Evolutionary conservation across 108 stramenopile genomes (phyloP).

Genomic region (Fistulifera solaris): DNA sequence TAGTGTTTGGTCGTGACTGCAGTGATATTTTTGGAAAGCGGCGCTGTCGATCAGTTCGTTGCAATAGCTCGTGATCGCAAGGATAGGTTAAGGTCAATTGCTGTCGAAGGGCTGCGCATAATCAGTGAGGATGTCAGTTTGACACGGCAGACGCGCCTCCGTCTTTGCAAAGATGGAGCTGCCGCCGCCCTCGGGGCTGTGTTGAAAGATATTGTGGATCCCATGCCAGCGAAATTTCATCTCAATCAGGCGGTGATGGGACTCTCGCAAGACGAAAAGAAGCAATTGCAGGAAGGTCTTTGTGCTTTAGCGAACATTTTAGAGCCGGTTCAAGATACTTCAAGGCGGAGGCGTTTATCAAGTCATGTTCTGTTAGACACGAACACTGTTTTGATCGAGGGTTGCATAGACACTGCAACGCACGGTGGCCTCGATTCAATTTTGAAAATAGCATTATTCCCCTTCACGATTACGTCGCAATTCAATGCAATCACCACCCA

Average conservation of each 20-base stretch:
- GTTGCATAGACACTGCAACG: conserved; percentile 29
- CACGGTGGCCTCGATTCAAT: conserved; percentile 42
- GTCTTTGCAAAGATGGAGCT: conserved; percentile 38
- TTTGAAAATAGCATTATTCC: conserved; percentile 31
- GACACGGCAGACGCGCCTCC: conserved; percentile 24
- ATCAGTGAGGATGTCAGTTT: conserved; percentile 50
- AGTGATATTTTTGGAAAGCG: conserved; percentile 53
- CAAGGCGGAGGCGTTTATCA: neutral
- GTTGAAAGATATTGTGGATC: conserved; percentile 17
- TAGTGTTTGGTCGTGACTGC: neutral
- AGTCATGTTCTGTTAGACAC: conserved; percentile 5
- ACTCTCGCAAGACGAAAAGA: conserved; percentile 8
- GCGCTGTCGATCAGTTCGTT: conserved; percentile 47
- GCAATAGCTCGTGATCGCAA: conserved; percentile 31
- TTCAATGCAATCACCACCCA: conserved; percentile 6
- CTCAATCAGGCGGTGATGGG: neutral
- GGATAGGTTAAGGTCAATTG: conserved; percentile 32
- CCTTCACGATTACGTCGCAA: conserved; percentile 14
- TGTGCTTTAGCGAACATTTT: conserved; percentile 50
- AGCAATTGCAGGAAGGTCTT: conserved; percentile 37
- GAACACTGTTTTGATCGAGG: conserved; percentile 19
- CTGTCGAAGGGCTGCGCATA: conserved; percentile 39
- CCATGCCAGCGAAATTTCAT: neutral
- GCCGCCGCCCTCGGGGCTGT: conserved; percentile 35
- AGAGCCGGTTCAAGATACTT: conserved; percentile 18